Base-by-base conservation (phyloP, 2,329 filamentous ascomycete genomes). In the Beauveria asiatica region DNA sequence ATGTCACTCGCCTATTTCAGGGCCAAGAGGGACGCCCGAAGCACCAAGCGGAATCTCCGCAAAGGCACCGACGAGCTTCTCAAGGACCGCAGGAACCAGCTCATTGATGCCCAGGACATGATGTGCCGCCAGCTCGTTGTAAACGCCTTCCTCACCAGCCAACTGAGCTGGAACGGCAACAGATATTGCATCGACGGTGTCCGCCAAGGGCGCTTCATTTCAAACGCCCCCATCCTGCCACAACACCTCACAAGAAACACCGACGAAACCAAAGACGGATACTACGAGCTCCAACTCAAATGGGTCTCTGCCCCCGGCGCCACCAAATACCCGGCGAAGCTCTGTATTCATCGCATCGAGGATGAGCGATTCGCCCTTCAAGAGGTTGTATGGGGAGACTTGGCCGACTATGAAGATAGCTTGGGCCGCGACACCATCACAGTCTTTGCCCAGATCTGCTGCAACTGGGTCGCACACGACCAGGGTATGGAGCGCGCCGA, bases 401-500 rank as follows among this genome's bases (percentile, higher is more conserved):
- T 37, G 33, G 25, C 13, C 11, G 11, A 3, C 19, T 7, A 41
- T 10, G 17, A 42, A 7, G n/a, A 41, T 25, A 16, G 49, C n/a
- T 13, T 21, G 3, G 13, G 3, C 10, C 39, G 11, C 19, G 33
- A 5, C 5, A 49, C 37, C 4, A 19, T 30, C 6, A 13, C 10
- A 11, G 21, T 51, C 23, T 11, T 5, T 5, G 37, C 33, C 21
- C 50, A 3, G 11, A 51, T 58, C 5, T 25, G 39, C 37, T 51
- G 46, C 37, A 10, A 11, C 10, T 30, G 19, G 9, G 50, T 60
- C 30, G 50, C 57, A 16, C 11, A 19, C 7, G 11, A 30, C 2
- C 39, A 60, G 25, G 7, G 17, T 16, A 4, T 3, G 19, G 65
- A 67, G 61, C 64, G 65, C 60, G 59, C 62, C 63, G 62, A 58